Conservation (phyloP, 2,329 filamentous ascomycete genomes). For the Zymoseptoria ardabiliae region DNA sequence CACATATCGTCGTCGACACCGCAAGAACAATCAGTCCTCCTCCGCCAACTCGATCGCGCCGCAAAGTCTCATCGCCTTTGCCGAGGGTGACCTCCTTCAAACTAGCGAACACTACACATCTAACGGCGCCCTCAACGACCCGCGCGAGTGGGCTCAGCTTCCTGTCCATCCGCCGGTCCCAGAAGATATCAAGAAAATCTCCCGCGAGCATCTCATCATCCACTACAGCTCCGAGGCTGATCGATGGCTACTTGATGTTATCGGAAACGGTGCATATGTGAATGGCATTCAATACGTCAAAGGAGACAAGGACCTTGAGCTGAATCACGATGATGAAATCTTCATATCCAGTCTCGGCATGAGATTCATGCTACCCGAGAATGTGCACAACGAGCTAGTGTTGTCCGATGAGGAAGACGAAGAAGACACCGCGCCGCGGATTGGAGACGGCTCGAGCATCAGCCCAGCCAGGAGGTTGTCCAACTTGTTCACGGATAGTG, state of each 20-base stretch:
- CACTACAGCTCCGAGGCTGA: constrained; percentile 57
- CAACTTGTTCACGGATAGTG: constrained; percentile 40
- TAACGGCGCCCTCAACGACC: constrained; percentile 32
- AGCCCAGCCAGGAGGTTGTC: constrained; percentile 31
- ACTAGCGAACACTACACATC: constrained; percentile 27
- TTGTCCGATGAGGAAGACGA: constrained; percentile 41
- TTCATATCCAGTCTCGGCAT: constrained; percentile 66
- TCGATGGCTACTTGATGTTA: constrained; percentile 58
- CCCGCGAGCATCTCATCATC: constrained; percentile 65
- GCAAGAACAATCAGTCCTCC: constrained; percentile 33
- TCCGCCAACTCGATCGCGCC: constrained; percentile 43
- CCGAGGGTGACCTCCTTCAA: constrained; percentile 11
- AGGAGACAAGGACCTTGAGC: constrained; percentile 44
- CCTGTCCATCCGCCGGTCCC: constrained; percentile 65
- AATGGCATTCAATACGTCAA: constrained; percentile 45
- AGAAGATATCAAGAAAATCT: constrained; percentile 63
- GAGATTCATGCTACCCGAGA: constrained; percentile 61
- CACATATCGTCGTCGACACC: constrained; percentile 2
- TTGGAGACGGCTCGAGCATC: constrained; percentile 7
- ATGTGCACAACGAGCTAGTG: constrained; percentile 19
- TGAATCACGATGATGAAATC: constrained; percentile 59
- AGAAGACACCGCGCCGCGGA: constrained; percentile 34
- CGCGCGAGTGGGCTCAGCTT: constrained; percentile 33
- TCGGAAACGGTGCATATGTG: constrained; percentile 64
- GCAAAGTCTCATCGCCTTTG: constrained; percentile 14